A percentile compares a stretch with the other conserved stretches of the same genome.
Conservation (phyloP, 257 asterid genomes). For the Solanum pinnatisectum region DNA sequence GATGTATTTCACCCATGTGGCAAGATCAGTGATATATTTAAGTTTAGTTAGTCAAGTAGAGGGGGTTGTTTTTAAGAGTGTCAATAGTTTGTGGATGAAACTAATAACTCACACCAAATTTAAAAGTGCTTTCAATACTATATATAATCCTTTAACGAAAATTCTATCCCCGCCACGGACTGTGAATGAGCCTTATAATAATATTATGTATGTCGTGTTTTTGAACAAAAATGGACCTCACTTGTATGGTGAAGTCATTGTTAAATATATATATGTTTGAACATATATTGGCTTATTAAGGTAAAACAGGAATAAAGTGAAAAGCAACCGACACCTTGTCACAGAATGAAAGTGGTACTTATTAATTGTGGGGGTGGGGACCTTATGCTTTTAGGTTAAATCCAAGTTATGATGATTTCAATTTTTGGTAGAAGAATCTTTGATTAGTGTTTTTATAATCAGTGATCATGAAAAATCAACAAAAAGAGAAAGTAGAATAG, state of each 20-base stretch:
- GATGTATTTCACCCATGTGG: too few relatives aligned
- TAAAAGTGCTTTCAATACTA: background rate
- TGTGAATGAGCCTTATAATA: background rate
- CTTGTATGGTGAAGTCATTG: background rate
- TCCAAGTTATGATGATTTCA: conserved; percentile 10
- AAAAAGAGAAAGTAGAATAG: background rate
- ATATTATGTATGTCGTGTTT: background rate
- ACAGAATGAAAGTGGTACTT: conserved; percentile 50
- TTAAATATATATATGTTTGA: background rate
- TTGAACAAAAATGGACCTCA: background rate
- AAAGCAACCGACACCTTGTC: conserved; percentile 71
- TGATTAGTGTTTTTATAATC: conserved; percentile 14
- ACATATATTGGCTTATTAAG: conserved; percentile 24
- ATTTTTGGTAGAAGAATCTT: conserved; percentile 32
- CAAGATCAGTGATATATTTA: background rate
- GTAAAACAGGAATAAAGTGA: conserved; percentile 71
- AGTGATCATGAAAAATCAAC: background rate
- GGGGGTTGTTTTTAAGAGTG: background rate
- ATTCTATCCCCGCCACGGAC: fast-evolving
- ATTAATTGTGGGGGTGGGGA: background rate
- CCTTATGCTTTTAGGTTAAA: background rate
- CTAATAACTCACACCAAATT: too few relatives aligned
- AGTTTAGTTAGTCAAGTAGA: background rate
- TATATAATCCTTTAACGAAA: too few relatives aligned
- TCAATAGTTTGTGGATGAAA: background rate